Percentiles rank a stretch among this genome's conserved stretches.
Evolutionary conservation across 768 basidiomycete species (phyloP).

Genomic region (Paxillus rubicundulus): DNA sequence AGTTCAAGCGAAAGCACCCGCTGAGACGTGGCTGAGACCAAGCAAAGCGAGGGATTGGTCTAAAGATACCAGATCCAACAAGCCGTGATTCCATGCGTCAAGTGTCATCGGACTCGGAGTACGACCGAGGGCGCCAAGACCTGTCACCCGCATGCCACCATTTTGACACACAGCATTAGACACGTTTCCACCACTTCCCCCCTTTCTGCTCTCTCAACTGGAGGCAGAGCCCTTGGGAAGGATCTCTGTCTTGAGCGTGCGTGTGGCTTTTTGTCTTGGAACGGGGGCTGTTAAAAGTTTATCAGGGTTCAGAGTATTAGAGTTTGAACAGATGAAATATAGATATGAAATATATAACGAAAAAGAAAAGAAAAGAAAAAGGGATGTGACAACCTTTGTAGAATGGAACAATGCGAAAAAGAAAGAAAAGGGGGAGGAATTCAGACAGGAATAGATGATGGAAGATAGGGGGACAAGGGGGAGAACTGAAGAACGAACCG

Average conservation of each 20-base stretch:
- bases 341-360: neutral
- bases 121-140: neutral
- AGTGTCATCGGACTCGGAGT: neutral
- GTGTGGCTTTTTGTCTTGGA: conserved; percentile 83
- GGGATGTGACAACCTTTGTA: neutral
- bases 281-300: conserved; percentile 61
- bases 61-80: too few relatives aligned
- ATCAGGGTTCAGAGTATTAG: conserved; percentile 4
- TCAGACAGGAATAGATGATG: too few relatives aligned
- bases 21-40: too few relatives aligned
- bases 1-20: too few relatives aligned
- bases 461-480: neutral
- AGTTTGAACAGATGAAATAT: conserved; percentile 3
- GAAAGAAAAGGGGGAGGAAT: too few relatives aligned
- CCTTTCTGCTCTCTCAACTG: conserved; percentile 3
- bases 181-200: neutral
- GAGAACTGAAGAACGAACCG: conserved; percentile 46
- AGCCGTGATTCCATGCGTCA: too few relatives aligned
- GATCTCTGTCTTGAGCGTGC: conserved; percentile 85
- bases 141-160: too few relatives aligned
- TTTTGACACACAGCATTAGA: too few relatives aligned
- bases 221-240: conserved; percentile 5
- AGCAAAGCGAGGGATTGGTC: too few relatives aligned
- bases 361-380: too few relatives aligned
- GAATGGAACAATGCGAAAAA: neutral